phyloP scores from a whole-genome alignment of 345 rosid genomes.

The Streptanthus diversifolius region DNA sequence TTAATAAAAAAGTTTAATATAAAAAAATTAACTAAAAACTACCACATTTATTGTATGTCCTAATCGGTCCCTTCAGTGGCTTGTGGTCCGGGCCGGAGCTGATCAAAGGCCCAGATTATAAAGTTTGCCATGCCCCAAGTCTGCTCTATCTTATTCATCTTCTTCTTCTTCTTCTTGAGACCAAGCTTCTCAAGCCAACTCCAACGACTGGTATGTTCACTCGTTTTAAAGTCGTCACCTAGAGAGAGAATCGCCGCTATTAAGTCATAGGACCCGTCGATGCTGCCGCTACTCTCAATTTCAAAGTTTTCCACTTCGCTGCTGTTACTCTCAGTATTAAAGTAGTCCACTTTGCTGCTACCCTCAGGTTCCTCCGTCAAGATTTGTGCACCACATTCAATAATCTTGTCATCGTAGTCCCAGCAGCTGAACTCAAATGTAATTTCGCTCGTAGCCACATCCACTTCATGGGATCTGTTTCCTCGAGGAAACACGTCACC shows the following conservation, averaged over 20 bases:
- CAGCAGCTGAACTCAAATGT: neutral
- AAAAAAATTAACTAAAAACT: too few species aligned
- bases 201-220: neutral
- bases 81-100: too few species aligned
- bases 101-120: too few species aligned
- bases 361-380: neutral
- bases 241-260: neutral
- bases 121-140: too few species aligned
- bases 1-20: too few species aligned
- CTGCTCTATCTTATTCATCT: neutral
- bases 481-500: neutral
- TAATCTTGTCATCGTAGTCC: neutral
- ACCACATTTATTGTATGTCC: too few species aligned
- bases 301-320: neutral
- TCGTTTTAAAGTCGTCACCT: neutral
- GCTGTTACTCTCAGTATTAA: neutral
- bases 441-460: neutral
- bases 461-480: neutral
- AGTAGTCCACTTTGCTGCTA: neutral
- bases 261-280: neutral
- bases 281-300: neutral
- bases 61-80: too few species aligned
- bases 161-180: neutral
- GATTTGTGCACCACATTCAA: constrained; percentile 9
- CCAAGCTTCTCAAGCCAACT: neutral